These are phyloP conservation scores for Blastocladiella britannica DNA, from an alignment of 192 early-diverging fungal species.

Conservation along the genomic window DNA sequence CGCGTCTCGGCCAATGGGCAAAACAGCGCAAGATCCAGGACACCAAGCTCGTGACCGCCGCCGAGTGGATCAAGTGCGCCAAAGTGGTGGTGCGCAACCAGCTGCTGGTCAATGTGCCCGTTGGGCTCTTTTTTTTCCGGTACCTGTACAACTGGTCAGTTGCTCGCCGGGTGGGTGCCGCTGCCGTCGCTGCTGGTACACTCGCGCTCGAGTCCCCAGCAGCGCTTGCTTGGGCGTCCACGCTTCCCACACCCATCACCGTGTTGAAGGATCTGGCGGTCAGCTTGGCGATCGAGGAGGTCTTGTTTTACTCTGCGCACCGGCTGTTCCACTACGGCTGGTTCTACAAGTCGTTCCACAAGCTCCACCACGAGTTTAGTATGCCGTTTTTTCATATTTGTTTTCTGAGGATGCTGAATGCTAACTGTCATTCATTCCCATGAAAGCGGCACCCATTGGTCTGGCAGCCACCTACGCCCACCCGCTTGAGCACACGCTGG, in stretches of 20 bases:
- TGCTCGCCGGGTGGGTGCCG: too few relatives aligned
- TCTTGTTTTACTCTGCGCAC: slow-evolving; percentile 6
- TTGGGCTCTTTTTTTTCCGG: too few relatives aligned
- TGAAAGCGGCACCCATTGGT: slow-evolving; percentile 5
- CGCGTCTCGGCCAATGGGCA: background rate
- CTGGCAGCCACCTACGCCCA: slow-evolving; percentile 4
- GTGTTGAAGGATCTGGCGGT: background rate
- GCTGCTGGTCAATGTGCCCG: background rate
- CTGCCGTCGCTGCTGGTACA: too few relatives aligned
- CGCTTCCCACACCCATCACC: background rate
- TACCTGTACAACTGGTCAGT: too few relatives aligned
- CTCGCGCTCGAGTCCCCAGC: too few relatives aligned
- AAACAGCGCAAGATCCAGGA: background rate
- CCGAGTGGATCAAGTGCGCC: background rate
- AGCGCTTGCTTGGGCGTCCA: background rate
- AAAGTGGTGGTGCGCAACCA: background rate
- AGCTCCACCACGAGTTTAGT: slow-evolving; percentile 6
- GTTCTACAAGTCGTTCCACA: slow-evolving; percentile 6
- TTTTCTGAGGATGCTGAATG: too few relatives aligned
- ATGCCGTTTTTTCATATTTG: too few relatives aligned
- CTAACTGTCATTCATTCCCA: too few relatives aligned
- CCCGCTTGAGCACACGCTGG: slow-evolving; percentile 4
- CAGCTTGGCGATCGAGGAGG: slow-evolving; percentile 1
- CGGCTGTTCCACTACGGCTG: slow-evolving; percentile 1
- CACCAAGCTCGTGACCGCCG: background rate